A percentile compares a stretch with the other conserved stretches of the same genome.
Evolutionary conservation across 2,329 filamentous ascomycete genomes (phyloP).

Genomic region (Sporothrix brasiliensis): DNA sequence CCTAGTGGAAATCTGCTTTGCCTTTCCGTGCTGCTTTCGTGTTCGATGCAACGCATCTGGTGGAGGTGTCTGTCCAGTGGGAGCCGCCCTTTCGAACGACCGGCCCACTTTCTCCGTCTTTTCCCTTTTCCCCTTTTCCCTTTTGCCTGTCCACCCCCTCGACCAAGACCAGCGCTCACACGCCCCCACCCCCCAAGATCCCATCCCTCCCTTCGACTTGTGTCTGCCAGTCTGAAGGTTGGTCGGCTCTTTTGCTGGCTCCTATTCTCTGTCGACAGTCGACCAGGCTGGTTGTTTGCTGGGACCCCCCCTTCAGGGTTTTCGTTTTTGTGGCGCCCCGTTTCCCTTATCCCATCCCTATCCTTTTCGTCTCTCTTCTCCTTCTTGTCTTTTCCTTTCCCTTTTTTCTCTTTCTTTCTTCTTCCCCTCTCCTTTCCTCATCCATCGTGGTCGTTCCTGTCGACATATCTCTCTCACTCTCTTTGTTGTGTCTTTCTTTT

Average conservation of each 20-base stretch:
- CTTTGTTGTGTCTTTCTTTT: constrained; percentile 44
- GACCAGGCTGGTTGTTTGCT: not conserved
- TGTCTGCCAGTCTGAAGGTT: constrained; percentile 22
- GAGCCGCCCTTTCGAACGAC: constrained; percentile 33
- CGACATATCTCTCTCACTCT: constrained; percentile 45
- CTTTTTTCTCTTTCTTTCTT: constrained; percentile 43
- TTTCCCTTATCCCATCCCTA: constrained; percentile 25
- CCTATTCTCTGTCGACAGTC: constrained; percentile 9
- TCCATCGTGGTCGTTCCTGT: constrained; percentile 41
- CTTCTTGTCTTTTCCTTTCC: constrained; percentile 33
- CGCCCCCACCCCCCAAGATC: constrained; percentile 31
- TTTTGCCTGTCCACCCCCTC: constrained; percentile 32
- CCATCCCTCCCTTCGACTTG: constrained; percentile 33
- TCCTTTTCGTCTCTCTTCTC: constrained; percentile 23
- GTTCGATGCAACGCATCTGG: constrained; percentile 11
- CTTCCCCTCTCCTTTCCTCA: constrained; percentile 33
- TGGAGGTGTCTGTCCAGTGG: constrained; percentile 15
- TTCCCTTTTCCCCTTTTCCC: constrained; percentile 30
- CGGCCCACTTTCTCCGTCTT: constrained; percentile 35
- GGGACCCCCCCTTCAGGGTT: constrained; percentile 26
- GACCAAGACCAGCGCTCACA: constrained; percentile 30
- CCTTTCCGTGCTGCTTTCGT: not conserved
- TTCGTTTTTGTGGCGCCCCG: constrained; percentile 29
- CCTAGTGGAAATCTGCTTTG: not conserved
- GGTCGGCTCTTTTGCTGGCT: not conserved